Evolutionary conservation across 331 rosid genomes (phyloP), one percentile per base, ranked within the genome.

Genomic region (Pyrus hybrid): DNA sequence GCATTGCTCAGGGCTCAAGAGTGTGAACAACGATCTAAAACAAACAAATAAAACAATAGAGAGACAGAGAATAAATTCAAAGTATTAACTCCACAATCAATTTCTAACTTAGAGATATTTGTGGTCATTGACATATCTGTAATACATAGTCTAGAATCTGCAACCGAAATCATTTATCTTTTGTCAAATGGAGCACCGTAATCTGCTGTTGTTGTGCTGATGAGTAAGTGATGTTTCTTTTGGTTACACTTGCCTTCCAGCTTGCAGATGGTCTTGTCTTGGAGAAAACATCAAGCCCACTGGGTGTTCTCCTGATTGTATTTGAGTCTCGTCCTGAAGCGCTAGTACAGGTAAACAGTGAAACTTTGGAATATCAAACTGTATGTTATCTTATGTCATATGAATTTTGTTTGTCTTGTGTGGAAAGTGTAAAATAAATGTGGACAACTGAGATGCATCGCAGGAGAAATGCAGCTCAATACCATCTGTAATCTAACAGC

Each of bases 251-350:
- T 81, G 49, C 69, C n/a, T 47, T 81, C 63, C 89, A 95, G 99
- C 85, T 94, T 77, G 91, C 96, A 76, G 99, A 94, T 73, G 97
- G 97, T 81, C 88, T 94, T 63, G 72, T 92, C 79, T 87, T 94
- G 72, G 99, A 94, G 85, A 94, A 94, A 89, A 92, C 93, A 30
- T 90, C 99, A 67, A 87, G 96, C 81, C 97, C 99, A 51, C 75
- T 94, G 80, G 99, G 99, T 21, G 97, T 94, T 77, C 97, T 94
- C 66, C 85, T 94, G 85, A 90, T 94, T 78, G 88, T 94, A 74
- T 94, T 94, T 58, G 99, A 94, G 86, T 90, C 99, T 85, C 99
- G 99, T 76, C 99, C 99, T 20, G 97, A 94, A 67, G 99, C 97
- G 13, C 80, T 95, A 30, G 97, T 92, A 70, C 99, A 95, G 99